phyloP scores from a whole-genome alignment of 202 grass and related monocot genomes.

The Digitaria exilis region DNA sequence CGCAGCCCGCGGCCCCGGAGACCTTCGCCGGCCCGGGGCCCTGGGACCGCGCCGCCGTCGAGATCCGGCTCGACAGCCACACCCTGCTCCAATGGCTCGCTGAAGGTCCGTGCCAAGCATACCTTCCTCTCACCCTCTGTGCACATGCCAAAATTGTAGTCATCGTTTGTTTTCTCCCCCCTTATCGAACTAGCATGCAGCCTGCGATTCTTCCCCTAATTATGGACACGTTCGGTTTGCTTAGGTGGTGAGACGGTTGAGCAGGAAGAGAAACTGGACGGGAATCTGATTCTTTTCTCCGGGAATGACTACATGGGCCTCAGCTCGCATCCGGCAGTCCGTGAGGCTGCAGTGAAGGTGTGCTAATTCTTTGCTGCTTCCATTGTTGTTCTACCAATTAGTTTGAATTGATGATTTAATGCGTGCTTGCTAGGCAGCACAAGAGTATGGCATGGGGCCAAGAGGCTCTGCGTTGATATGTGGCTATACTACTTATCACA shows the following conservation, averaged over 20 bases:
- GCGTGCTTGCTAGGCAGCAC: constrained; percentile 59
- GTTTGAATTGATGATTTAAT: background rate
- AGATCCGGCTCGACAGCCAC: constrained; percentile 57
- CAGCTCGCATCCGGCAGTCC: constrained; percentile 77
- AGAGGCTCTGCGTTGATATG: constrained; percentile 87
- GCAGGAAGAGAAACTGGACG: constrained; percentile 27
- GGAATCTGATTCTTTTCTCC: constrained; percentile 74
- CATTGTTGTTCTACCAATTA: background rate
- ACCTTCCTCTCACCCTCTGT: background rate
- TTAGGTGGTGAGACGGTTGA: constrained; percentile 43
- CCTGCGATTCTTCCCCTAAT: background rate
- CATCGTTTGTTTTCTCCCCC: background rate
- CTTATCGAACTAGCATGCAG: background rate
- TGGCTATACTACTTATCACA: constrained; percentile 80
- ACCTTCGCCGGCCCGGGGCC: constrained; percentile 62
- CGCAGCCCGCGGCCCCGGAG: constrained; percentile 8
- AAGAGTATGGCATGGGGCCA: constrained; percentile 79
- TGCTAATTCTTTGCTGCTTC: background rate
- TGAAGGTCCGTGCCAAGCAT: constrained; percentile 45
- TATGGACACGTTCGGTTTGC: constrained; percentile 10
- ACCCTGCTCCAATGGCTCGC: constrained; percentile 67
- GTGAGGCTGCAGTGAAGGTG: constrained; percentile 71
- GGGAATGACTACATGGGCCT: constrained; percentile 88
- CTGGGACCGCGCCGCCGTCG: constrained; percentile 73
- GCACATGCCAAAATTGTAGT: background rate